Percentiles rank a stretch among this genome's conserved stretches.
Evolutionary conservation across 2,329 filamentous ascomycete species (phyloP).

Genomic region (Botrytis fragariae): DNA sequence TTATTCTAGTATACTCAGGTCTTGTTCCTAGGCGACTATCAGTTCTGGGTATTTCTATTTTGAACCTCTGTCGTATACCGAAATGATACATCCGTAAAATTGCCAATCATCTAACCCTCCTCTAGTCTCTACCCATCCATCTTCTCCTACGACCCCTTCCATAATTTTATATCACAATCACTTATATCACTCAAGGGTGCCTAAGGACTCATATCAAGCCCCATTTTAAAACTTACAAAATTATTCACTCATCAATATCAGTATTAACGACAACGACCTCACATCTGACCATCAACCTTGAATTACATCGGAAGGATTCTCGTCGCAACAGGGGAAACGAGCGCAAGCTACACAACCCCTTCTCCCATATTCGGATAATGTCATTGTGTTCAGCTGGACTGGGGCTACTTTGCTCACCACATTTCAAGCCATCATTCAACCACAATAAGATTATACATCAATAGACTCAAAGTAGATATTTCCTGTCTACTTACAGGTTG

Average conservation of each 20-base stretch:
- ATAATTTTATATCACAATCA: neutral
- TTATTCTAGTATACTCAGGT: neutral
- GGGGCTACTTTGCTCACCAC: neutral
- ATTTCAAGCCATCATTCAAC: neutral
- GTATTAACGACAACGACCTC: neutral
- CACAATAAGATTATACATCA: neutral
- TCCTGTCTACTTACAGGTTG: neutral
- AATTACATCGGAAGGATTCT: neutral
- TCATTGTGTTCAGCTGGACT: neutral
- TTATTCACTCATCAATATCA: neutral
- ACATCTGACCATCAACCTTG: neutral
- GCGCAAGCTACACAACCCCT: neutral
- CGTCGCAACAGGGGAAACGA: neutral
- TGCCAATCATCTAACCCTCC: neutral
- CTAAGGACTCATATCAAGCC: neutral
- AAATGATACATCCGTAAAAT: constrained; percentile 4
- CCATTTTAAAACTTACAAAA: neutral
- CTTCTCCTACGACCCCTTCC: neutral
- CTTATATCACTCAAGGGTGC: neutral
- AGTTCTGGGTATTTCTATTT: neutral
- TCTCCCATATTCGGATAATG: neutral
- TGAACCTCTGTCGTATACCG: neutral
- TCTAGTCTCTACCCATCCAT: neutral
- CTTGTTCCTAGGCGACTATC: neutral
- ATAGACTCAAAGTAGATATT: neutral